Evolutionary conservation across 1,284 basidiomycete species (phyloP), one percentile per base, ranked within the genome.

Genomic region (Rhodotorula sp.): DNA sequence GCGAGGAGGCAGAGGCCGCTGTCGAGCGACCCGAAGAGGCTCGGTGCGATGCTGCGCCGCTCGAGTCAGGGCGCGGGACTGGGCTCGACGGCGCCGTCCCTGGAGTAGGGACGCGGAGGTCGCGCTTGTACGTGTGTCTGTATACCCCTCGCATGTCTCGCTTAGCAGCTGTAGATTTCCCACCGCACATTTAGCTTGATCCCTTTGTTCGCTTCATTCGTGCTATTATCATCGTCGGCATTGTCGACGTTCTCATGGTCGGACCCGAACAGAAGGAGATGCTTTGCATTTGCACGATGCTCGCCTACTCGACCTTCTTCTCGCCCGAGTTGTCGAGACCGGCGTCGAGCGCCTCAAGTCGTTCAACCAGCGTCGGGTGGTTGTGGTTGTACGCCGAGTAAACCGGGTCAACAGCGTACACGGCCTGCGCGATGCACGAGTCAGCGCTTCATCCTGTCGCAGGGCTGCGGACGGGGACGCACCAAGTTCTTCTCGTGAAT

Each of bases 361-460:
- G 85, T 83, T 97, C 93, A 57, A 90, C 90, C 71, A 97, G 82
- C 2, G 92, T 96, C 4, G 93, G 93, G 81, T 97, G 93, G 62
- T 91, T 93, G 82, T 95, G 91, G 80, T 95, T 91, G 79, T 93
- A 95, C 46, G 91, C 91, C 64, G 92, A 94, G 82, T 93, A 94
- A 73, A 77, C 14, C n/a, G 46, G 61, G n/a, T 76, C 75, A 54
- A 73, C 69, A 7, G 88, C 90, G 75, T 61, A 66, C 23, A 72
- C 46, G 27, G 72, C 49, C 68, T 70, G 45, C 19, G 8, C 1
- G 19, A 1, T 17, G 25, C 3, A 34, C 34, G 5, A 41, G 16
- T 45, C 23, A 54, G 50, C 16, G 4, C 3, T 13, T 4, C 52
- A 27, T 58, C 46, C 9, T 21, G 45, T 53, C 8, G 16, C 1